These are phyloP conservation scores for Penicillium sp. DNA, from an alignment of 2,329 filamentous ascomycete genomes.

Conservation along the genomic window DNA sequence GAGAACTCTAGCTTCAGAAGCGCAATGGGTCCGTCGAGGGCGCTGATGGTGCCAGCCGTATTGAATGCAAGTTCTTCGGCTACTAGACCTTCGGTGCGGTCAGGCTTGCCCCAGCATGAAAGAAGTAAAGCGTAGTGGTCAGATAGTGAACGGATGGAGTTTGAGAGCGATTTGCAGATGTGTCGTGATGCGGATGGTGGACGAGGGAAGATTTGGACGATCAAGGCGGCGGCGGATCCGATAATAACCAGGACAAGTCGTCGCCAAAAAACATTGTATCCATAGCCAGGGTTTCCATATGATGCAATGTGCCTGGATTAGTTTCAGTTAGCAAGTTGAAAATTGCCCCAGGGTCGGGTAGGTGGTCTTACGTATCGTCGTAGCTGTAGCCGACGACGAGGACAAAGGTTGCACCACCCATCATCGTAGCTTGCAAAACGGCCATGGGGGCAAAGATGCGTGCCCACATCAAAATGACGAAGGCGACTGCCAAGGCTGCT, in stretches of 20 bases:
- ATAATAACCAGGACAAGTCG: conserved; percentile 47
- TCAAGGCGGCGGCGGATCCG: conserved; percentile 45
- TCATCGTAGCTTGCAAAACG: conserved; percentile 36
- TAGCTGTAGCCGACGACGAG: conserved; percentile 52
- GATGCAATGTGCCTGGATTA: conserved; percentile 37
- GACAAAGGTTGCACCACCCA: conserved; percentile 46
- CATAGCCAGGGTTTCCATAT: conserved; percentile 51
- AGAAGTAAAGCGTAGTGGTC: conserved; percentile 54
- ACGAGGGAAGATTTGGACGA: conserved; percentile 51
- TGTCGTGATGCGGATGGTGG: conserved; percentile 51
- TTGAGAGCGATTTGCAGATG: conserved; percentile 48
- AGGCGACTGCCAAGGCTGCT: conserved; percentile 39
- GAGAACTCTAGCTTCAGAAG: conserved; percentile 43
- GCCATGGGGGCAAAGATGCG: conserved; percentile 35
- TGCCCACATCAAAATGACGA: conserved; percentile 36
- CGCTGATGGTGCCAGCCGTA: conserved; percentile 32
- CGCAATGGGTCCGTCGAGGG: conserved; percentile 36
- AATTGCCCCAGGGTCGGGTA: background rate
- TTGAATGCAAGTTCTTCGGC: conserved; percentile 34
- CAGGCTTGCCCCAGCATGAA: conserved; percentile 44
- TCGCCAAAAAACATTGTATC: conserved; percentile 53
- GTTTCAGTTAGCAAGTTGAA: conserved; percentile 3
- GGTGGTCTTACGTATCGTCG: conserved; percentile 36
- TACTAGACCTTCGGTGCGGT: conserved; percentile 23
- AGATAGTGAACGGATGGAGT: conserved; percentile 44